Evolutionary conservation across 345 rosid species (phyloP), one percentile per base, ranked within the genome.

Genomic region (Boechera stricta): DNA sequence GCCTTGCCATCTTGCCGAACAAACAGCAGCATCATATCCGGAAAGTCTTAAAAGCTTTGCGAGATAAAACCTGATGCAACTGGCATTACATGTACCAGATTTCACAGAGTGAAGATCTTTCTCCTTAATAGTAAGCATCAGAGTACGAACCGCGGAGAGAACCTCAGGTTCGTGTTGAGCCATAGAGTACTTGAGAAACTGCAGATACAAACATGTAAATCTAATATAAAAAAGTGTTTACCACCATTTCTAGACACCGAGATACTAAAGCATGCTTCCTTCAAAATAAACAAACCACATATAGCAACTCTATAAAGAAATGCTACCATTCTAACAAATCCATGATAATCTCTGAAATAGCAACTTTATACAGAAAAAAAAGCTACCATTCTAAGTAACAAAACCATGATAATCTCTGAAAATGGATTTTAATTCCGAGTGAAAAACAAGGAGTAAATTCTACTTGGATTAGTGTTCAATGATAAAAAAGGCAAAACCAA

Each of bases 1-100:
- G 52, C 92, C 89, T 84, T 84, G 92, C 97, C 98, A 94, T 83
- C 85, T 86, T 5, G 95, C 85, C 13, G 86, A 71, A 63, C 98
- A 94, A 33, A 94, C 93, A 21, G 89, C 97, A 32, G 98, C 97
- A 82, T 91, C 87, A 47, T 91, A 87, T 31, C 95, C 97, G 2
- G 93, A 87, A 52, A 85, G 87, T 75, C 93, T 85, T 79, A 91
- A 77, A 55, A 86, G 88, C 82, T 94, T 90, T 6, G 89, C 97
- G 63, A 92, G 82, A 41, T 77, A 83, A 80, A 83, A 90, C 70
- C 95, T 89, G 61, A 89, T 80, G 87, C 98, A 90, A 81, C 96
- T 91, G 15, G 86, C 89, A 73, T 84, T 87, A 82, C 97, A 94
- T 3, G 85, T 84, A 62, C 87, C 92, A 15, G 87, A 73, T 76